These are phyloP conservation scores for Moesziomyces sp. DNA, from an alignment of 1,284 basidiomycete genomes.

Conservation along the genomic window DNA sequence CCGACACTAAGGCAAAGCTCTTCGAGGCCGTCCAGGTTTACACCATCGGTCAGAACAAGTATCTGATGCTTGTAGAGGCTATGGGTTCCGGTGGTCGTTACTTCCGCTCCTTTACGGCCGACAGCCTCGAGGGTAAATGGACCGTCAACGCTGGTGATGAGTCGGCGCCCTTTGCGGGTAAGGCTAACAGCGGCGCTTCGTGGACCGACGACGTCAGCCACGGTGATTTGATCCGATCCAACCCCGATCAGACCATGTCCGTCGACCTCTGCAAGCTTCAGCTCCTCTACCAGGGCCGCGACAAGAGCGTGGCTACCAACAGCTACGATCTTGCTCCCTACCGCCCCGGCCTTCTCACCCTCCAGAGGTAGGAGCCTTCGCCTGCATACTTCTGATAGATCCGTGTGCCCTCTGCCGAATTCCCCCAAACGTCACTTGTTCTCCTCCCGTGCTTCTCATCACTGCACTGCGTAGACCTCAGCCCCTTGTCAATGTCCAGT, in stretches of 20 bases:
- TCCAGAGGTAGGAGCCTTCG: not conserved
- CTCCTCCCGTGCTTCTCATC: too few species aligned
- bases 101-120: constrained; percentile 33
- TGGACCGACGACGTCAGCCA: constrained; percentile 43
- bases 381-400: too few species aligned
- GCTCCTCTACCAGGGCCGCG: constrained; percentile 30
- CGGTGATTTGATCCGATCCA: constrained; percentile 35
- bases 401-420: too few species aligned
- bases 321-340: constrained; percentile 26
- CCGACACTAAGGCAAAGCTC: constrained; percentile 16
- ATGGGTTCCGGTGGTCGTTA: constrained; percentile 20
- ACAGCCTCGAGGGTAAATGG: constrained; percentile 26
- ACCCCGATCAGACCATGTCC: constrained; percentile 33
- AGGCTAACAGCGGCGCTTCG: constrained; percentile 23
- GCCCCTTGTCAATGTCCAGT: too few species aligned
- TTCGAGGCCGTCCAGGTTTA: constrained; percentile 37
- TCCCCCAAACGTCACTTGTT: too few species aligned
- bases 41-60: constrained; percentile 31
- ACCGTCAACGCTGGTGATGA: constrained; percentile 23
- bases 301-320: not conserved
- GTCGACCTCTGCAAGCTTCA: constrained; percentile 30
- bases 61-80: constrained; percentile 40
- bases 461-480: too few species aligned
- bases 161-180: constrained; percentile 39
- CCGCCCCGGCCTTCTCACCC: constrained; percentile 38